These are phyloP conservation scores for Phaeosphaeriaceae sp. DNA, from an alignment of 2,329 filamentous ascomycete genomes.

Conservation along the genomic window DNA sequence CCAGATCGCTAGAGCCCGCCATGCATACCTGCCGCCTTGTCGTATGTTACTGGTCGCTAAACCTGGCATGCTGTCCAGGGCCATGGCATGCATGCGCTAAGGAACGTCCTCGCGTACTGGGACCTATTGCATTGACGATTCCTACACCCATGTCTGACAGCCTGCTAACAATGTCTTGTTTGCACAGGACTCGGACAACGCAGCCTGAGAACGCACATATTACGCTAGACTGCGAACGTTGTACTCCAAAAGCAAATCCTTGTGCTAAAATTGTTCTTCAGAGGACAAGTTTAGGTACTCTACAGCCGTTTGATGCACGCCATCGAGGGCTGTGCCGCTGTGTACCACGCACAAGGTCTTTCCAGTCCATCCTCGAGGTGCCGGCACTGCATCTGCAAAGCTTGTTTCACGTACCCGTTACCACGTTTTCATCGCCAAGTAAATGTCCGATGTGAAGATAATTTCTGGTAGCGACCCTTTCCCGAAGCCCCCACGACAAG, in stretches of 20 bases:
- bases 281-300: neutral
- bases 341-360: neutral
- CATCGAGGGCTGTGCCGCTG: neutral
- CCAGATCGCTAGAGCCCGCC: constrained; percentile 1
- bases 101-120: constrained; percentile 7
- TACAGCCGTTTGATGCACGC: neutral
- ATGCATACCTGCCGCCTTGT: constrained; percentile 8
- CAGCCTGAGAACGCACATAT: neutral
- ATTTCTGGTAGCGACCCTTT: neutral
- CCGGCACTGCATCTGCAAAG: neutral
- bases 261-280: neutral
- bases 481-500: neutral
- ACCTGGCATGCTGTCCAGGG: constrained; percentile 8
- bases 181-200: neutral
- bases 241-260: neutral
- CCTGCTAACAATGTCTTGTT: neutral
- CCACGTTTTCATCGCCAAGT: constrained; percentile 3
- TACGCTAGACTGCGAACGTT: neutral
- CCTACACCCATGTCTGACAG: constrained; percentile 9
- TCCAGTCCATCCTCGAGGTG: neutral
- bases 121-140: constrained; percentile 8
- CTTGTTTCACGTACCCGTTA: neutral
- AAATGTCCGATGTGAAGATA: neutral
- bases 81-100: constrained; percentile 5
- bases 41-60: constrained; percentile 7